Base-by-base conservation (phyloP, 768 basidiomycete species). In the Rhodotorula sphaerocarpa region DNA sequence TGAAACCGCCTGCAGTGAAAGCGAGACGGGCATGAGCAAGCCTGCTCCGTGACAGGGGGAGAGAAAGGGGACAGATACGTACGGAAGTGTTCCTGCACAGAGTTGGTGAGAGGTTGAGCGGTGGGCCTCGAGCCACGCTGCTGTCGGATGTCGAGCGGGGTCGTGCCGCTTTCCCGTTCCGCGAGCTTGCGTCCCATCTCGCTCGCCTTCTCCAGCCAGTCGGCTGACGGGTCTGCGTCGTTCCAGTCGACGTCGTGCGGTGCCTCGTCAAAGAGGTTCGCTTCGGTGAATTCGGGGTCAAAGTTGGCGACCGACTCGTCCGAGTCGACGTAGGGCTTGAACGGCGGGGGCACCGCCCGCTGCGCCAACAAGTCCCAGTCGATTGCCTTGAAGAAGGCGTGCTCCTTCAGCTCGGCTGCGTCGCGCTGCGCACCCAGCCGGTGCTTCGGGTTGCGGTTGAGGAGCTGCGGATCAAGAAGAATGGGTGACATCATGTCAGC, bases 261-360 rank as follows among this genome's bases (percentile, higher is more conserved):
- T n/a, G 67, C 67, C 50, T 69, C 67, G 42, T 69, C 67, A 16
- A 64, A 52, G 44, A 96, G 80, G 74, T 93, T 87, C n/a, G 89
- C 86, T 30, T 84, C 81, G 7, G 95, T 99, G 77, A 99, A 99
- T 77, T 96, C 91, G 33, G 90, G 89, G 75, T 99, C 95, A 73
- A 99, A 99, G 79, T 96, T 96, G 67, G 85, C 84, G n/a, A 90
- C 90, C 21, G 87, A 90, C 76, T 99, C 95, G 79, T 99, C 95
- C 23, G 90, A 93, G 76, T 96, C 92, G 66, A 99, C 95, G 64
- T 86, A 81, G 28, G 95, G 95, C 74, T 96, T 97, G 81, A 97
- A 99, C 2, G 95, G 95, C 6, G 95, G 93, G 0, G 91, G 89
- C 48, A 91, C 84, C 73, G 93, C 87, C 73, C 93, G 92, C 67